Evolutionary conservation across 768 basidiomycete species (phyloP).

Genomic region (Calvatia gigantea): DNA sequence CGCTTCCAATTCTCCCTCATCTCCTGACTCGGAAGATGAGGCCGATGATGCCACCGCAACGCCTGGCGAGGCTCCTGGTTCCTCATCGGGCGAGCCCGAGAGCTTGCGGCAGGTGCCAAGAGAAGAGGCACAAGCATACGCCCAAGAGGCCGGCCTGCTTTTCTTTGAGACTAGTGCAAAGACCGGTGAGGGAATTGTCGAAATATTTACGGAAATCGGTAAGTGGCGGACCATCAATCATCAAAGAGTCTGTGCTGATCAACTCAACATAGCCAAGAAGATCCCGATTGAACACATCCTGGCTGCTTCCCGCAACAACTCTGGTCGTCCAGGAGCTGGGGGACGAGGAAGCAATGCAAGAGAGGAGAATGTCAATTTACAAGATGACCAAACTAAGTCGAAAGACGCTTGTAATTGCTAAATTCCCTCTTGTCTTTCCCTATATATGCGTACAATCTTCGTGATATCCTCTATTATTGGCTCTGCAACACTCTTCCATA

Average conservation of each 20-base stretch:
- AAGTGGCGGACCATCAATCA: constrained; percentile 22
- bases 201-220: constrained; percentile 99
- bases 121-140: constrained; percentile 96
- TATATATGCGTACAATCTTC: constrained; percentile 18
- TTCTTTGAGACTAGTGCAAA: constrained; percentile 99
- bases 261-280: constrained; percentile 43
- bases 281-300: constrained; percentile 89
- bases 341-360: constrained; percentile 48
- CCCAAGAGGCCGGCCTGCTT: constrained; percentile 87
- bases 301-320: constrained; percentile 71
- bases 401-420: constrained; percentile 84
- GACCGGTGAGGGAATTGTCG: constrained; percentile 92
- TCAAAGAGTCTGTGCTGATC: background rate
- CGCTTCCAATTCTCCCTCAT: constrained; percentile 41
- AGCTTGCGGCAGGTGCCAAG: constrained; percentile 84
- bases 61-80: constrained; percentile 65
- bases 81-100: constrained; percentile 55
- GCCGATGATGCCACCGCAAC: constrained; percentile 91
- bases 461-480: constrained; percentile 12
- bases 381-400: constrained; percentile 60
- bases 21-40: constrained; percentile 80
- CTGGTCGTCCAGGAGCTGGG: constrained; percentile 57
- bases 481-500: constrained; percentile 16
- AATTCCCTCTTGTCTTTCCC: constrained; percentile 22
- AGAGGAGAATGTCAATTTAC: constrained; percentile 66